phyloP scores from a whole-genome alignment of 129 eudicot species.

The Chrysanthemum makinoi region DNA sequence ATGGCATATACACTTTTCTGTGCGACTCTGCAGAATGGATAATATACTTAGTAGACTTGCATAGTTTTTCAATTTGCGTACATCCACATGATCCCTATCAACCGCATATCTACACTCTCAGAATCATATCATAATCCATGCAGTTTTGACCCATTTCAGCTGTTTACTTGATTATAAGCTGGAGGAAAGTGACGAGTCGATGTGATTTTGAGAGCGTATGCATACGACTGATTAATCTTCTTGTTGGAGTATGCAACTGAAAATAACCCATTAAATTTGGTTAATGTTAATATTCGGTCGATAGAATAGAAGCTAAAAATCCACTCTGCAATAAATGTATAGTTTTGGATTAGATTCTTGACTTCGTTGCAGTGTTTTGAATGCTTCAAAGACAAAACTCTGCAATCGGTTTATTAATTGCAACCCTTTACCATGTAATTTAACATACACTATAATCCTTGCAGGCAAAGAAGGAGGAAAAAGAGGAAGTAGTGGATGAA shows the following conservation, averaged over 20 bases:
- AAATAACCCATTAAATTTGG: background rate
- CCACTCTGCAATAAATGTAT: background rate
- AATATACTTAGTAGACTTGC: background rate
- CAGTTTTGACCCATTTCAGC: background rate
- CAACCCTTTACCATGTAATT: slow-evolving; percentile 10
- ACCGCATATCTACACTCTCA: background rate
- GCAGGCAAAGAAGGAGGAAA: slow-evolving; percentile 32
- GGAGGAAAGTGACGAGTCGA: background rate
- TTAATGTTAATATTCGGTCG: background rate
- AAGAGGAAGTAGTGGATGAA: slow-evolving; percentile 47
- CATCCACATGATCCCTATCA: background rate
- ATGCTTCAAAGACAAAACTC: slow-evolving; percentile 2
- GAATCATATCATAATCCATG: background rate
- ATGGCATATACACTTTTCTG: background rate
- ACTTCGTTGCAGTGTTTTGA: slow-evolving; percentile 7
- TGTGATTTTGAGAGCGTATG: slow-evolving; percentile 5
- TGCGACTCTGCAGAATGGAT: background rate
- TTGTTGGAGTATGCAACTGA: background rate
- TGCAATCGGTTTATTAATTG: background rate
- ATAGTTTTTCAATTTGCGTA: background rate
- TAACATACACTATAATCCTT: background rate
- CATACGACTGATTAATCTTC: background rate
- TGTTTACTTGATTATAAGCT: background rate
- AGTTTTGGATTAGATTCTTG: background rate
- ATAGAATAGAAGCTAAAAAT: background rate